phyloP scores from a whole-genome alignment of 768 basidiomycete species.

The Xerocomus spinulosus region DNA sequence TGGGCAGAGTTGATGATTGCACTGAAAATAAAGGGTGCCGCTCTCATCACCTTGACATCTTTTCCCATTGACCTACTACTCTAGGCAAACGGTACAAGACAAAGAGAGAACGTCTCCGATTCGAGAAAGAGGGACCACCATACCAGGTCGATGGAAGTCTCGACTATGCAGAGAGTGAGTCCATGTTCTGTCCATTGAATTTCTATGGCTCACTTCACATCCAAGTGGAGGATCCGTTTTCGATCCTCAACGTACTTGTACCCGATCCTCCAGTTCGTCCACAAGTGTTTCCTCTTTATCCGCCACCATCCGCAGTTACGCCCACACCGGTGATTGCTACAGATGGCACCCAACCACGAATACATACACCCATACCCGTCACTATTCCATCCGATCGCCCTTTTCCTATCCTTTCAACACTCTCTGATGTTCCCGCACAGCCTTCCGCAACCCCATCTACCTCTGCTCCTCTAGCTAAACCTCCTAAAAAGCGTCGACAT shows the following conservation, averaged over 20 bases:
- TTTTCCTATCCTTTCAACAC: constrained; percentile 13
- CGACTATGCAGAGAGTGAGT: constrained; percentile 65
- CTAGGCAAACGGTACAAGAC: constrained; percentile 73
- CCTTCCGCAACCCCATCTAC: neutral
- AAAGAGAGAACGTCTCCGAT: constrained; percentile 74
- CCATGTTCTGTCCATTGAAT: neutral
- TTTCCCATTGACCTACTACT: neutral
- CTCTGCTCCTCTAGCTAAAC: neutral
- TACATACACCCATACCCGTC: constrained; percentile 26
- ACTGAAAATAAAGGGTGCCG: constrained; percentile 67
- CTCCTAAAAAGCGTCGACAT: constrained; percentile 42
- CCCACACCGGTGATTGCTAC: constrained; percentile 1
- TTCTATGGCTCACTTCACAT: constrained; percentile 1
- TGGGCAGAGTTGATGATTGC: constrained; percentile 70
- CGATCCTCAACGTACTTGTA: constrained; percentile 56
- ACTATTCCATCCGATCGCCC: constrained; percentile 23
- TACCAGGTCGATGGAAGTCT: constrained; percentile 71
- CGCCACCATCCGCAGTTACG: constrained; percentile 31
- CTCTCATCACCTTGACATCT: neutral
- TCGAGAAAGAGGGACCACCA: constrained; percentile 75
- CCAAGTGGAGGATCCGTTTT: constrained; percentile 76
- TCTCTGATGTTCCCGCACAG: constrained; percentile 1
- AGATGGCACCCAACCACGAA: constrained; percentile 6
- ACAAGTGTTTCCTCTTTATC: constrained; percentile 53
- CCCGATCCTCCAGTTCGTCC: constrained; percentile 57